phyloP scores from a whole-genome alignment of 768 basidiomycete species.

The Rhizopogon vulgaris region DNA sequence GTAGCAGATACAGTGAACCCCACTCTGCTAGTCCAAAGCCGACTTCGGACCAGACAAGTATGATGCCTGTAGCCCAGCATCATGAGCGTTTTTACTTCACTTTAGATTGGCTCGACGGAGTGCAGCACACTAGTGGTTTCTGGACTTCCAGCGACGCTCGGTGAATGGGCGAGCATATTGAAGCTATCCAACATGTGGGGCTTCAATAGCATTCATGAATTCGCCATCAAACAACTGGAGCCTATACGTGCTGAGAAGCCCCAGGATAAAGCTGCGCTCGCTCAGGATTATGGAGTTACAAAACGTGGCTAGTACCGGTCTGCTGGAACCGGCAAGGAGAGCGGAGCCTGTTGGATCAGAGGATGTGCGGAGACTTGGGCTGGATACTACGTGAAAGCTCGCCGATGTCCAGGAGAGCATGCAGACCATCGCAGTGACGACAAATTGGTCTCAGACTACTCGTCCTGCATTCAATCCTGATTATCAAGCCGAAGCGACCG shows the following conservation, averaged over 20 bases:
- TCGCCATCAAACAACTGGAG: constrained; percentile 23
- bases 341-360: constrained; percentile 11
- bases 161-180: constrained; percentile 33
- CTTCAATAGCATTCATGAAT: constrained; percentile 23
- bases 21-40: too few relatives aligned
- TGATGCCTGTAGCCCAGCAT: background rate
- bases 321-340: constrained; percentile 5
- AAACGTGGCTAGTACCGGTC: constrained; percentile 27
- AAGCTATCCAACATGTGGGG: constrained; percentile 35
- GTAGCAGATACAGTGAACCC: too few relatives aligned
- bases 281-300: constrained; percentile 24
- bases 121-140: background rate
- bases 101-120: background rate
- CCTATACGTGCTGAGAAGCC: background rate
- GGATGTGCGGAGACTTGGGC: constrained; percentile 11
- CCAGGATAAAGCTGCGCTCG: constrained; percentile 25
- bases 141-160: constrained; percentile 5
- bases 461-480: background rate
- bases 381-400: constrained; percentile 13
- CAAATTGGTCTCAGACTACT: background rate
- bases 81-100: constrained; percentile 7
- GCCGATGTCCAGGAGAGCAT: constrained; percentile 17
- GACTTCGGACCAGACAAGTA: too few relatives aligned
- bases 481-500: background rate
- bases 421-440: background rate